Evolutionary conservation across 768 basidiomycete genomes (phyloP).

Genomic region (Amanita jacksonii): DNA sequence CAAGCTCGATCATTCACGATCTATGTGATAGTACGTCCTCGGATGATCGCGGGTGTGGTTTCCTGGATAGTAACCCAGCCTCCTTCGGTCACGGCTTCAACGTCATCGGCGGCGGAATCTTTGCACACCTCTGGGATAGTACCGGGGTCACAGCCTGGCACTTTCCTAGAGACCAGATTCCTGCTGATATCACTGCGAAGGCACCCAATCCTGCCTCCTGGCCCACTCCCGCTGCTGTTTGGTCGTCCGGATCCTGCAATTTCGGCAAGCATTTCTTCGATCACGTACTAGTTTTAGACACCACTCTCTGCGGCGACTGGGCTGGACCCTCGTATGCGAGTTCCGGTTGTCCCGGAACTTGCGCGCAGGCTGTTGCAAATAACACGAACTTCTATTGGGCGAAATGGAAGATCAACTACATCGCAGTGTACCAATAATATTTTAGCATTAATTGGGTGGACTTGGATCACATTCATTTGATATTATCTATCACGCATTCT

Average conservation of each 20-base stretch:
- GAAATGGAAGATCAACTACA: slow-evolving; percentile 47
- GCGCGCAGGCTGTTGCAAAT: slow-evolving; percentile 39
- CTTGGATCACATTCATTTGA: too few species aligned
- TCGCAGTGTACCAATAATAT: slow-evolving; percentile 45
- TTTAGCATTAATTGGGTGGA: not conserved
- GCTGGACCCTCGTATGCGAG: slow-evolving; percentile 26
- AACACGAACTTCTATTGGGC: slow-evolving; percentile 45
- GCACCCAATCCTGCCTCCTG: slow-evolving; percentile 39
- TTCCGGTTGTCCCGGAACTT: slow-evolving; percentile 37
- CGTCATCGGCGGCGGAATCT: slow-evolving; percentile 39
- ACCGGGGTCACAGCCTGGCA: slow-evolving; percentile 47
- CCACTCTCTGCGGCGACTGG: slow-evolving; percentile 39
- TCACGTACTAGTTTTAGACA: slow-evolving; percentile 41
- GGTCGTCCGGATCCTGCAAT: slow-evolving; percentile 38
- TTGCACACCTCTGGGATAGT: slow-evolving; percentile 43
- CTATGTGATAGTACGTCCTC: slow-evolving; percentile 30
- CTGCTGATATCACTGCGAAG: slow-evolving; percentile 36
- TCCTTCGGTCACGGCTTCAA: slow-evolving; percentile 41
- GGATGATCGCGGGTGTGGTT: slow-evolving; percentile 42
- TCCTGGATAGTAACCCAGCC: slow-evolving; percentile 28
- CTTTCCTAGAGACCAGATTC: slow-evolving; percentile 43
- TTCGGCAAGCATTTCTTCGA: slow-evolving; percentile 41
- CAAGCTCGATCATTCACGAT: slow-evolving; percentile 19
- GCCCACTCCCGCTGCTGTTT: slow-evolving; percentile 44
- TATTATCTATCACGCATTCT: too few species aligned